Evolutionary conservation across 1,284 basidiomycete species (phyloP), one percentile per base, ranked within the genome.

Genomic region (Lignosus rhinocerotis): DNA sequence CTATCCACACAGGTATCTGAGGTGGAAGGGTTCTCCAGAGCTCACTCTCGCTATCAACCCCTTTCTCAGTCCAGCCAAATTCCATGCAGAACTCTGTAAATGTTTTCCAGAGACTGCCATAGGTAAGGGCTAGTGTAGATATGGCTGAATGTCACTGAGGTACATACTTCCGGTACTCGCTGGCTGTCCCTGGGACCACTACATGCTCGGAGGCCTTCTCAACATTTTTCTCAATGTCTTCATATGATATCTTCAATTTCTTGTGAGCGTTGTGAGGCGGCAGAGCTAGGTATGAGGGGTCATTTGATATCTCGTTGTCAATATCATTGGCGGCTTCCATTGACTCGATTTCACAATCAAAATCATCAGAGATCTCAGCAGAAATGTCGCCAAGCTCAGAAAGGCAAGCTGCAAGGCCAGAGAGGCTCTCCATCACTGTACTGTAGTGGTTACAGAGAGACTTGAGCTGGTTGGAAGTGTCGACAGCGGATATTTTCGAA

Each of bases 1-100:
- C 48, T n/a, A 69, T 63, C 62, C 64, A 68, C 8, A 59, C 44
- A 2, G 66, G 67, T 48, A 67, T 39, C 12, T 63, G 55, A 3
- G 41, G 41, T 6, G 65, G 64, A 4, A 67, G 47, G 32, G 59
- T 44, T 6, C 46, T 36, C 31, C 46, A 46, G 30, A 63, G 42
- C 1, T 21, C 12, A 2, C 59, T 54, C 5, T 57, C 12, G 9
- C 58, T 46, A 7, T 49, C 44, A 12, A 21, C 9, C 3, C n/a
- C n/a, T n/a, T 25, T 10, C 6, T 10, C 6, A 6, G n/a, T n/a
- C 6, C 9, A n/a, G 10, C n/a, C 39, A 10, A 6, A 12, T n/a
- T 51, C 41, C 1, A 36, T 32, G 38, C 59, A 56, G 43, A 64
- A 59, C 12, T 36, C 25, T 1, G 19, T 30, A 34, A 63, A 61